Percentiles rank a stretch among this genome's conserved stretches.
These are phyloP conservation scores for Erythrobasidium hasegawianum DNA, from an alignment of 1,284 basidiomycete genomes.

Conservation along the genomic window DNA sequence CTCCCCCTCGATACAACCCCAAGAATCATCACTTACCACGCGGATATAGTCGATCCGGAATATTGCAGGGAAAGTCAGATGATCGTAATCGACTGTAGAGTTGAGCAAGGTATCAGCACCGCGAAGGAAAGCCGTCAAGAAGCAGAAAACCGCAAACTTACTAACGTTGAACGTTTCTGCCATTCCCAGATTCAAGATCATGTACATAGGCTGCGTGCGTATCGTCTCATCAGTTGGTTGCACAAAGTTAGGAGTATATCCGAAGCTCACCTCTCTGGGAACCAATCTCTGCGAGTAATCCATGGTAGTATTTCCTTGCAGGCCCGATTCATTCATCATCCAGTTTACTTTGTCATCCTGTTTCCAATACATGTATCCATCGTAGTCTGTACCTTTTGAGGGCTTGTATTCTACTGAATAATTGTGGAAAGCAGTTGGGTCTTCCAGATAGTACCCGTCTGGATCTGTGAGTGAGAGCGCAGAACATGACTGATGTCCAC, in stretches of 20 bases:
- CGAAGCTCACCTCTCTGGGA: conserved; percentile 14
- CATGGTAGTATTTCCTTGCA: conserved; percentile 62
- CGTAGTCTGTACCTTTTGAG: conserved; percentile 16
- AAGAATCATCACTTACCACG: neutral
- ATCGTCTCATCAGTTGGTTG: conserved; percentile 6
- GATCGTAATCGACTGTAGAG: conserved; percentile 20
- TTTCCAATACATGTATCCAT: conserved; percentile 26
- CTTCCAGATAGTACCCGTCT: conserved; percentile 12
- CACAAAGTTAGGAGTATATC: no score
- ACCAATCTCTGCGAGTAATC: conserved; percentile 70
- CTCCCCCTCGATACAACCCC: no score
- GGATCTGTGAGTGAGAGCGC: conserved; percentile 19
- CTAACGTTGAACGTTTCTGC: conserved; percentile 23
- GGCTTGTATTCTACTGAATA: conserved; percentile 22
- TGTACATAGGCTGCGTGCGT: conserved; percentile 53
- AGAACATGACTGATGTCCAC: conserved; percentile 28
- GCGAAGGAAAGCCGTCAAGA: neutral
- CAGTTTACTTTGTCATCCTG: conserved; percentile 53
- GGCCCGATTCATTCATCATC: conserved; percentile 68
- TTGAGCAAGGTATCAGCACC: neutral
- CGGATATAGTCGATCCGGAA: conserved; percentile 80
- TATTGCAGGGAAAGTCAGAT: conserved; percentile 41
- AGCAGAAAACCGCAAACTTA: neutral
- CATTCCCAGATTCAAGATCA: conserved; percentile 35
- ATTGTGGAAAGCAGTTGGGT: conserved; percentile 12